Base-by-base conservation (phyloP, 306 rosid species). In the Lablab purpureus region DNA sequence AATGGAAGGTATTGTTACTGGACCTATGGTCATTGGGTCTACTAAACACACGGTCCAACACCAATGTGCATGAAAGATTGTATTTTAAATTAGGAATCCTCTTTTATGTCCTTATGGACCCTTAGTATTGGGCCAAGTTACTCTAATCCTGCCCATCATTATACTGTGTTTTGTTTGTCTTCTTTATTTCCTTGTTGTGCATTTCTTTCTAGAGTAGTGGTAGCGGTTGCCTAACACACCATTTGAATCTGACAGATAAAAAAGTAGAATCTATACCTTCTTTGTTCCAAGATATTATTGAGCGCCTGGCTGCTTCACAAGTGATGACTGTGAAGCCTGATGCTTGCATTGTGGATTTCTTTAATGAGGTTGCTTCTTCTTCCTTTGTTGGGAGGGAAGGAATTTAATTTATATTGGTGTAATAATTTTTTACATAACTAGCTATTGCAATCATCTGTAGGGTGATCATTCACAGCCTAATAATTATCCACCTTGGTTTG, bases 391-490 rank as follows among this genome's bases (percentile, higher is more conserved):
- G 10, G 23, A 11, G 13, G 62, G 25, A 14, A 1, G 23, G 15
- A 13, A 5, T 6, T 10, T 1, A 11, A n/a, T 34, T 36, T 36
- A 13, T 60, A 67, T 43, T 43, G 10, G 71, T 37, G 19, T 41
- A 41, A 51, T 15, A 23, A 73, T 46, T 76, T 40, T 78, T 78
- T 71, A 83, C 73, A 49, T n/a, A 55, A 56, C 46, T 34, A 13
- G 62, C 50, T 75, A 23, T 84, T 64, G 67, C 55, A 71, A 73
- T 87, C 28, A 58, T 70, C n/a, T 72, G 19, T 63, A 92, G 97
- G 97, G 97, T 78, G 97, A 92, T 78, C 90, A 89, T 75, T 90
- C 97, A 52, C 97, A 92, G 81, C 97, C 97, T 56, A 67, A 89
- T 81, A 74, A 14, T 50, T 92, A 86, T 88, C 96, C 96, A 1